Evolutionary conservation across 1,284 basidiomycete genomes (phyloP), one percentile per base, ranked within the genome.

Genomic region (Papiliotrema fonsecae): DNA sequence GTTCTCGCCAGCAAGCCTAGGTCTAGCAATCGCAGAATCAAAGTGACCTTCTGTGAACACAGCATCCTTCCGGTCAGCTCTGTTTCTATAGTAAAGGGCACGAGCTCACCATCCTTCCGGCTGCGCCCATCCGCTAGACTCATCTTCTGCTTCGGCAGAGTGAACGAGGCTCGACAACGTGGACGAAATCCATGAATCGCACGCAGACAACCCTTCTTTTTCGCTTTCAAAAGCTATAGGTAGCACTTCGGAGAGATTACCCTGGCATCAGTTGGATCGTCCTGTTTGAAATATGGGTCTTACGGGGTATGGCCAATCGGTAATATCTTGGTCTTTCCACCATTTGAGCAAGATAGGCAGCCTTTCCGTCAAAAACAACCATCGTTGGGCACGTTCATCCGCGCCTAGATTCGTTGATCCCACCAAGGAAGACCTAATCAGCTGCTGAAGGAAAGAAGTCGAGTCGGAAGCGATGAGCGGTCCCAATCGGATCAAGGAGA

Each of bases 81-180:
- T 21, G 26, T 19, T 19, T 14, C 7, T 7, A 42, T 11, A 18
- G 36, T 31, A 24, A 27, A 24, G 16, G 14, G 10, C 37, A 11
- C 6, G 2, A 55, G n/a, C 60, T 46, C 32, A 60, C 69, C 69
- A 72, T 30, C 67, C 67, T 6, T 67, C 67, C 0, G 64, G 61
- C 21, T 55, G 53, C 6, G 50, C 42, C 45, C 64, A 67, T 2
- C 54, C 47, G 18, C 61, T 62, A 1, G 57, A 53, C 14, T 69
- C 65, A 4, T 69, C 67, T 6, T 66, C 62, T 1, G 48, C 25
- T 37, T 67, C 67, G 2, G 57, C 52, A 13, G 46, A 26, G 6
- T 46, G 27, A 2, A 60, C 35, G 18, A 56, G 36, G 4, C 27
- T 31, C 14, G 34, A 34, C 34, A 55, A 62, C 6, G 49, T 47